Evolutionary conservation across 2,329 filamentous ascomycete genomes (phyloP).

Genomic region (Hypomyces perniciosus): DNA sequence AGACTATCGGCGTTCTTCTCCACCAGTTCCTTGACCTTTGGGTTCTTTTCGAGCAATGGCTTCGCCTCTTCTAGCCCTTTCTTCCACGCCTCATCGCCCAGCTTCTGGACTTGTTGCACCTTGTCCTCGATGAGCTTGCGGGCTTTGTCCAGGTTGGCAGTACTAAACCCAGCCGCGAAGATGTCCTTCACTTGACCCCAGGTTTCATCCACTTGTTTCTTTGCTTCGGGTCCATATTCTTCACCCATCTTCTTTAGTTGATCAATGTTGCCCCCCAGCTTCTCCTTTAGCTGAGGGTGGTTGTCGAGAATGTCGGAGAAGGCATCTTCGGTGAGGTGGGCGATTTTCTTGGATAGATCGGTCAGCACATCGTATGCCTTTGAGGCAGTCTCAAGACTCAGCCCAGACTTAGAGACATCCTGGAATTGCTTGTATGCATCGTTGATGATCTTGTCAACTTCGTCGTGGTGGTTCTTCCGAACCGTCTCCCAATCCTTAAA

Average conservation of each 20-base stretch:
- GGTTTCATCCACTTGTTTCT: conserved; percentile 68
- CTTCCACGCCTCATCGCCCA: conserved; percentile 67
- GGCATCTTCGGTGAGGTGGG: conserved; percentile 56
- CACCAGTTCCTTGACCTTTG: conserved; percentile 65
- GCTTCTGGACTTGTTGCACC: conserved; percentile 57
- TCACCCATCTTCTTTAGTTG: conserved; percentile 65
- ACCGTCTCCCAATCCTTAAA: conserved; percentile 68
- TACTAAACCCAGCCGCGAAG: conserved; percentile 54
- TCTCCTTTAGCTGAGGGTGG: conserved; percentile 67
- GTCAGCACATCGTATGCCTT: conserved; percentile 58
- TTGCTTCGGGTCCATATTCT: conserved; percentile 66
- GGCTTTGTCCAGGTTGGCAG: conserved; percentile 46
- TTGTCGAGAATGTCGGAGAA: conserved; percentile 62
- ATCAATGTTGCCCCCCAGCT: conserved; percentile 61
- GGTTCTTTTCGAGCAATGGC: conserved; percentile 69
- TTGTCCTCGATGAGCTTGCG: conserved; percentile 64
- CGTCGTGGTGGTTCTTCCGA: conserved; percentile 59
- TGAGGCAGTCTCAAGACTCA: conserved; percentile 57
- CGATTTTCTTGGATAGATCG: conserved; percentile 54
- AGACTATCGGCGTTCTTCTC: conserved; percentile 64
- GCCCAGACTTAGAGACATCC: conserved; percentile 50
- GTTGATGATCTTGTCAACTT: conserved; percentile 62
- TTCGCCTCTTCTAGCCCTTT: conserved; percentile 66
- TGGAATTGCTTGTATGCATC: conserved; percentile 65
- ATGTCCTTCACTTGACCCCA: conserved; percentile 62